phyloP scores from a whole-genome alignment of 2,329 filamentous ascomycete species.

The Plectosphaerella sp. region DNA sequence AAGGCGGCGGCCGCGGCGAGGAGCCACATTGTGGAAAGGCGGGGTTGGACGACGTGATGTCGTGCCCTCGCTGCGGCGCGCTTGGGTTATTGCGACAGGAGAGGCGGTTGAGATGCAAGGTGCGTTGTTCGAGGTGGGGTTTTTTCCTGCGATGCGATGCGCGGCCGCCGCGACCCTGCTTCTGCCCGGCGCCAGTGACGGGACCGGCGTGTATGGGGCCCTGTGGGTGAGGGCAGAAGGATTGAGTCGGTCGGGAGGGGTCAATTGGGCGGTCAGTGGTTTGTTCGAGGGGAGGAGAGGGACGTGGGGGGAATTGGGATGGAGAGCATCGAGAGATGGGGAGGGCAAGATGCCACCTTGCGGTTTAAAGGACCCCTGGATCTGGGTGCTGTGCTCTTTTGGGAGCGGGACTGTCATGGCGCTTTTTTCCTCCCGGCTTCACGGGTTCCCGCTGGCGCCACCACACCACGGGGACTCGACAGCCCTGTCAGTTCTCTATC shows the following conservation, averaged over 20 bases:
- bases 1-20: constrained; percentile 9
- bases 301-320: neutral
- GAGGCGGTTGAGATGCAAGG: neutral
- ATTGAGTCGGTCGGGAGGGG: neutral
- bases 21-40: neutral
- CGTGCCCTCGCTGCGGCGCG: no score
- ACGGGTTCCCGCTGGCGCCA: no score
- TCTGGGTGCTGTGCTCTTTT: neutral
- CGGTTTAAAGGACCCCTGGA: constrained; percentile 16
- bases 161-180: neutral
- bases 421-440: no score
- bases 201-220: neutral
- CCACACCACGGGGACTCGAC: no score
- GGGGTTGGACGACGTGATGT: no score
- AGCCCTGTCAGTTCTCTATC: no score
- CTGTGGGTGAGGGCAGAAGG: neutral
- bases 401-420: neutral
- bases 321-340: neutral
- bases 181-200: neutral
- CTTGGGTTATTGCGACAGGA: no score
- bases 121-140: constrained; percentile 15
- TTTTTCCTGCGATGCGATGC: neutral
- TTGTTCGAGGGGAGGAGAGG: neutral
- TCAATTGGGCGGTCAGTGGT: neutral
- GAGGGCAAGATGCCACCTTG: constrained; percentile 21